Percentiles rank a stretch among this genome's conserved stretches.
Conservation (phyloP, 208 protist genomes). For the Balamuthia mandrillaris region DNA sequence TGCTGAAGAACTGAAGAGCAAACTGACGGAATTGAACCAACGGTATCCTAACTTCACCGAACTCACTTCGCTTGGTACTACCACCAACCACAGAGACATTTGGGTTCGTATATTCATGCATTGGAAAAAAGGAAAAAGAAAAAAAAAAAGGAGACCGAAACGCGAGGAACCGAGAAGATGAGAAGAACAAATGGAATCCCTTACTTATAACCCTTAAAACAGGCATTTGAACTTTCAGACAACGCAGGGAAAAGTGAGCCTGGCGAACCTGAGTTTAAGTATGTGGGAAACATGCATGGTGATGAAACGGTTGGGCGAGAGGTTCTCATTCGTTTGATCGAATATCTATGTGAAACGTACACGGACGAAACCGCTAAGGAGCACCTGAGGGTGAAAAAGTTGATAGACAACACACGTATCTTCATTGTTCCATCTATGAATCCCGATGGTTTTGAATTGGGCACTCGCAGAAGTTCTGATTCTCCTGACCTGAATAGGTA, state of each 20-base stretch:
- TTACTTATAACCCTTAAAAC: background rate
- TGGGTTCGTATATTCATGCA: too few species aligned
- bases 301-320: constrained; percentile 57
- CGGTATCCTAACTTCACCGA: constrained; percentile 6
- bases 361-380: background rate
- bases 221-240: constrained; percentile 30
- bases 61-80: background rate
- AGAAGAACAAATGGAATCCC: too few species aligned
- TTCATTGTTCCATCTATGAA: constrained; percentile 65
- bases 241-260: constrained; percentile 28
- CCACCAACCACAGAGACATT: background rate
- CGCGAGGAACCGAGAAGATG: too few species aligned
- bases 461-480: background rate
- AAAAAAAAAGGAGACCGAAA: too few species aligned
- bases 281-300: constrained; percentile 69
- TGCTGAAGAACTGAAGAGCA: background rate
- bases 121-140: too few species aligned
- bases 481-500: background rate
- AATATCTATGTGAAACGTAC: background rate
- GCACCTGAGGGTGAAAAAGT: background rate
- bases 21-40: background rate
- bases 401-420: constrained; percentile 46
- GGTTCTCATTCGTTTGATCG: constrained; percentile 51
- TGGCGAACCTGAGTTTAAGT: constrained; percentile 42
- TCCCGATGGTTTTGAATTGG: constrained; percentile 56